These are phyloP conservation scores for Blastobotrys apis DNA, from an alignment of 1,139 yeast genomes.

Conservation along the genomic window DNA sequence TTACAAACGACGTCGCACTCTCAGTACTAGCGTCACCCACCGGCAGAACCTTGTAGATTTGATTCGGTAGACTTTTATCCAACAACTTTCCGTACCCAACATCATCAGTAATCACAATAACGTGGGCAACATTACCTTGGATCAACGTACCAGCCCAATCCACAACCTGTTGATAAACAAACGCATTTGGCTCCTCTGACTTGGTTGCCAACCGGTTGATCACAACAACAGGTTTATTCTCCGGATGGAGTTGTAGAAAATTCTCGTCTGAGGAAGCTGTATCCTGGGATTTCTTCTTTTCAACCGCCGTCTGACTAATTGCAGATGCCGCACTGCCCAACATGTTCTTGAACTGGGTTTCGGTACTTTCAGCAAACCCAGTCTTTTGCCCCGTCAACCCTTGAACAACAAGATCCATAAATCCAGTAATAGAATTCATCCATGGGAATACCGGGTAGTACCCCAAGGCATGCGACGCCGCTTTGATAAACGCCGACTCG, in stretches of 20 bases:
- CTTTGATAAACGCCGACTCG: constrained; percentile 62
- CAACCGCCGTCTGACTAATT: constrained; percentile 63
- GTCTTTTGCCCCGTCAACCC: constrained; percentile 93
- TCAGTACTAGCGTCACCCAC: constrained; percentile 76
- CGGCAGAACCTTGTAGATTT: constrained; percentile 70
- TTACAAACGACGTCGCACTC: constrained; percentile 69
- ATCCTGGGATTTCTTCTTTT: constrained; percentile 25
- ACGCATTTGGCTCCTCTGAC: constrained; percentile 55
- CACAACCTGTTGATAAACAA: constrained; percentile 70
- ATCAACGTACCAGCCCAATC: constrained; percentile 85
- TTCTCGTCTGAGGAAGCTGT: constrained; percentile 65
- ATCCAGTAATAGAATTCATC: constrained; percentile 74
- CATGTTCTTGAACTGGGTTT: constrained; percentile 79
- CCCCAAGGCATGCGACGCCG: constrained; percentile 73
- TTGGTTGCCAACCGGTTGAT: constrained; percentile 64
- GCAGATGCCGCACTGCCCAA: constrained; percentile 70
- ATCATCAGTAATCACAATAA: constrained; percentile 79
- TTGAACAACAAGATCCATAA: constrained; percentile 80
- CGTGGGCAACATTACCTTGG: constrained; percentile 81
- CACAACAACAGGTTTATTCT: constrained; percentile 79
- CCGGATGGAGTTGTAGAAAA: constrained; percentile 81
- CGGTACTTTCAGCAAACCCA: constrained; percentile 82
- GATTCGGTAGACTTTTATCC: constrained; percentile 68
- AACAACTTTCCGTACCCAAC: constrained; percentile 69
- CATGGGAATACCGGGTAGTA: constrained; percentile 93